Evolutionary conservation across 129 eudicot species (phyloP).

Genomic region (Tagetes erecta): DNA sequence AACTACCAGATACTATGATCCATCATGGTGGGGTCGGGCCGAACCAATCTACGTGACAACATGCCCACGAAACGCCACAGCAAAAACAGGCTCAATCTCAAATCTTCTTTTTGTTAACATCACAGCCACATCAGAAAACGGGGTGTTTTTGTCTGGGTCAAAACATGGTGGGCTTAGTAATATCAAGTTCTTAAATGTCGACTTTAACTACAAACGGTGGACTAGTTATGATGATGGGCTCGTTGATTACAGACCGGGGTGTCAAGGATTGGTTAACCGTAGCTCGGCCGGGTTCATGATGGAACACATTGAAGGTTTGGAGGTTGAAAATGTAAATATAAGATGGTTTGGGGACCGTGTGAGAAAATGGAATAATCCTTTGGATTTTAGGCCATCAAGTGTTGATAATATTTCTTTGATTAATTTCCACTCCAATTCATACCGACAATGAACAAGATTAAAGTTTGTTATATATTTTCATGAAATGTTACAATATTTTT

Average conservation of each 20-base stretch:
- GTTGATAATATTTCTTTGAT: slow-evolving; percentile 67
- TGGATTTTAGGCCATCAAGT: slow-evolving; percentile 77
- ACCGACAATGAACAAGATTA: slow-evolving; percentile 16
- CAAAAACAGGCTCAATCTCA: slow-evolving; percentile 67
- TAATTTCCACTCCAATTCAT: slow-evolving; percentile 59
- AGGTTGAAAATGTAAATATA: slow-evolving; percentile 63
- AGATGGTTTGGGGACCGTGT: slow-evolving; percentile 63
- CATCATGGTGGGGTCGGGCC: slow-evolving; percentile 98
- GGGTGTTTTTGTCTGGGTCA: slow-evolving; percentile 85
- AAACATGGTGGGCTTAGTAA: slow-evolving; percentile 54
- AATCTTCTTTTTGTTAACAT: slow-evolving; percentile 67
- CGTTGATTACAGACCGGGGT: slow-evolving; percentile 90
- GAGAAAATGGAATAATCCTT: slow-evolving; percentile 71
- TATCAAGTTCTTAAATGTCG: slow-evolving; percentile 61
- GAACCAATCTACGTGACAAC: slow-evolving; percentile 89
- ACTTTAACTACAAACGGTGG: slow-evolving; percentile 79
- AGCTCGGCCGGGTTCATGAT: slow-evolving; percentile 76
- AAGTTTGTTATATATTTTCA: not conserved
- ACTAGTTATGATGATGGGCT: slow-evolving; percentile 73
- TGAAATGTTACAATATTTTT: not conserved
- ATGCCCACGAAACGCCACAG: slow-evolving; percentile 63
- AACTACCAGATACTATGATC: slow-evolving; percentile 86
- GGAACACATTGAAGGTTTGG: slow-evolving; percentile 83
- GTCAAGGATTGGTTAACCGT: slow-evolving; percentile 79
- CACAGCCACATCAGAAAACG: slow-evolving; percentile 83